phyloP scores from a whole-genome alignment of 2,329 filamentous ascomycete genomes.

The Beauveria australis region DNA sequence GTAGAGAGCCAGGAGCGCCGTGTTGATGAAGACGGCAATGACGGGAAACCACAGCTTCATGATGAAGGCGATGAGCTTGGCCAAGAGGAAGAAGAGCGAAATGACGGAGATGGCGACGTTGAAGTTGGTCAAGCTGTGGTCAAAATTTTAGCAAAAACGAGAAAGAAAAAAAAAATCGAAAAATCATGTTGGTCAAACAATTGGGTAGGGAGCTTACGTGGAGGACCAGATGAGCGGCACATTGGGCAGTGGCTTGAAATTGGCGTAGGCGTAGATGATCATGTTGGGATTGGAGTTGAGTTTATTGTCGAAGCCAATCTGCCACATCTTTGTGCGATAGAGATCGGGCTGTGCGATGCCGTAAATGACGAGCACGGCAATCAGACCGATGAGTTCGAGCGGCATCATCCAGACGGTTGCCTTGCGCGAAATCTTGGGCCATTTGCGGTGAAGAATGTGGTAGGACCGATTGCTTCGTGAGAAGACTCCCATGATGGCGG shows the following conservation, averaged over 20 bases:
- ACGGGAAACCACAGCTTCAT: constrained; percentile 65
- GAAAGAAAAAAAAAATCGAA: no score
- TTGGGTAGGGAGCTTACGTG: constrained; percentile 45
- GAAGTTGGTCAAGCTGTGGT: constrained; percentile 58
- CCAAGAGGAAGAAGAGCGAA: constrained; percentile 66
- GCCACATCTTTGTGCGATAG: constrained; percentile 65
- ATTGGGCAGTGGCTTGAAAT: constrained; percentile 53
- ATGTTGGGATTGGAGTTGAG: constrained; percentile 68
- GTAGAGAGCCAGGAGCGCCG: constrained; percentile 53
- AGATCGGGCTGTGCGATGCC: constrained; percentile 65
- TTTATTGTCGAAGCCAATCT: constrained; percentile 58
- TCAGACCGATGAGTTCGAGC: constrained; percentile 56
- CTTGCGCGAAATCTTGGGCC: constrained; percentile 41
- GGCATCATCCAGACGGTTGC: constrained; percentile 56
- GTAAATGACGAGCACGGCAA: constrained; percentile 61
- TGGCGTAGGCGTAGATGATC: constrained; percentile 65
- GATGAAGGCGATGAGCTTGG: constrained; percentile 61
- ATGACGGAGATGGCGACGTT: constrained; percentile 71
- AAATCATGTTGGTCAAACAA: background rate
- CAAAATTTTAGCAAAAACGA: constrained; percentile 11
- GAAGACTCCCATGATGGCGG: constrained; percentile 7
- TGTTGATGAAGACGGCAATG: constrained; percentile 50
- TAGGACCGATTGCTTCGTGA: constrained; percentile 25
- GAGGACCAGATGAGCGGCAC: constrained; percentile 65
- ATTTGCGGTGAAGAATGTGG: constrained; percentile 50